A percentile compares a stretch with the other conserved stretches of the same genome.
These are phyloP conservation scores for Ustilago nuda DNA, from an alignment of 1,284 basidiomycete species.

Conservation along the genomic window DNA sequence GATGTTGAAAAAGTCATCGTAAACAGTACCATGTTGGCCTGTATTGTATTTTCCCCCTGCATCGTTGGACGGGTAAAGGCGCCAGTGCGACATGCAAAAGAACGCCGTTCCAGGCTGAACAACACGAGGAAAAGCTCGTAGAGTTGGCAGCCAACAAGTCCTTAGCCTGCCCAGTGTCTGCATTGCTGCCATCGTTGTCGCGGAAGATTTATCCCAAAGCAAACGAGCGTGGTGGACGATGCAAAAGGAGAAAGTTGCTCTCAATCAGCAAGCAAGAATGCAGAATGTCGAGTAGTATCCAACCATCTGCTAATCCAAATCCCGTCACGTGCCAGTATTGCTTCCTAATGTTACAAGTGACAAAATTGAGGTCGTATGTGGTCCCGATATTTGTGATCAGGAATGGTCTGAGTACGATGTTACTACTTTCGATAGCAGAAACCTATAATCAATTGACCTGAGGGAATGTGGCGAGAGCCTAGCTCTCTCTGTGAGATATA, in stretches of 20 bases:
- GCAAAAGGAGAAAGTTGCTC: background rate
- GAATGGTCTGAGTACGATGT: too few species aligned
- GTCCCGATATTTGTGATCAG: too few species aligned
- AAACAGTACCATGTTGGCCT: conserved; percentile 55
- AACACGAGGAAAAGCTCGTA: background rate
- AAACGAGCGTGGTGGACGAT: background rate
- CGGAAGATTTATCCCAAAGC: background rate
- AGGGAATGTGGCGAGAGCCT: too few species aligned
- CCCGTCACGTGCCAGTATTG: conserved; percentile 13
- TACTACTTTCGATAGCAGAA: too few species aligned
- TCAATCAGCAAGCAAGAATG: background rate
- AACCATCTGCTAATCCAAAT: conserved; percentile 10
- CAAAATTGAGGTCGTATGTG: too few species aligned
- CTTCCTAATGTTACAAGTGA: too few species aligned
- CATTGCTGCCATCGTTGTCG: background rate
- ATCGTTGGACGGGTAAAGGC: conserved; percentile 41
- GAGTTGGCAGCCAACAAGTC: background rate
- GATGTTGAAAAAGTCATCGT: conserved; percentile 65
- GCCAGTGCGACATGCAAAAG: conserved; percentile 1
- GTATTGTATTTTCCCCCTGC: conserved; percentile 62
- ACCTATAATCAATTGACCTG: too few species aligned
- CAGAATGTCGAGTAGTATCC: conserved; percentile 14
- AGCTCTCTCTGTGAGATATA: too few species aligned
- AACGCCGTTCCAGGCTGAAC: background rate
- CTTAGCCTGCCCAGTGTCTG: background rate